phyloP scores from a whole-genome alignment of 2,329 filamentous ascomycete genomes.

The Macroventuria anomochaeta region DNA sequence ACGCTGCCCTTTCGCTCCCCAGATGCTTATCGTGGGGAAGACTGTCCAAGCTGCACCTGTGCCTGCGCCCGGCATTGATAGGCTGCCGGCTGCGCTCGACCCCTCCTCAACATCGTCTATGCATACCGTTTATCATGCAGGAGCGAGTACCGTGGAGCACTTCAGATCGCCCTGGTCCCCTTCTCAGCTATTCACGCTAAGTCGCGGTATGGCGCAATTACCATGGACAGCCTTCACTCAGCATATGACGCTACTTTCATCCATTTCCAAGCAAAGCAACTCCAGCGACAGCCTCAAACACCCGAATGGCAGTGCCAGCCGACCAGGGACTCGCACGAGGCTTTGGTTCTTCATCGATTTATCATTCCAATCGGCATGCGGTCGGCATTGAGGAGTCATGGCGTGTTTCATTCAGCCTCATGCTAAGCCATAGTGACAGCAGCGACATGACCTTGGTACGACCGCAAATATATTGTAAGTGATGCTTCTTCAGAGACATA shows the following conservation, averaged over 20 bases:
- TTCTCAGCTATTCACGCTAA: slow-evolving; percentile 2
- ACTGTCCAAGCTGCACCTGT: slow-evolving; percentile 5
- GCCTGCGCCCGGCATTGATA: slow-evolving; percentile 9
- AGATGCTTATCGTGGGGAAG: slow-evolving; percentile 20
- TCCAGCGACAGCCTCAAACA: slow-evolving; percentile 4
- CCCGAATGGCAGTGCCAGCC: slow-evolving; percentile 5
- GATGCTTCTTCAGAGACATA: slow-evolving; percentile 8
- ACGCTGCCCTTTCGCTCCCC: slow-evolving; percentile 10
- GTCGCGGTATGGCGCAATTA: slow-evolving; percentile 1
- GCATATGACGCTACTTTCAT: slow-evolving; percentile 7
- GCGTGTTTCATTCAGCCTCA: slow-evolving; percentile 20
- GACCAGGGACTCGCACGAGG: slow-evolving; percentile 3
- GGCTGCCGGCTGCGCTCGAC: background rate
- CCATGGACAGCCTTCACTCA: background rate
- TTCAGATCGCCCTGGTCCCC: slow-evolving; percentile 1
- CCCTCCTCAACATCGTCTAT: slow-evolving; percentile 16
- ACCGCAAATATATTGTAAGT: background rate
- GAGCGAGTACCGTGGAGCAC: background rate
- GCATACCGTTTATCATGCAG: slow-evolving; percentile 4
- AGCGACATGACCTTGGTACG: slow-evolving; percentile 12
- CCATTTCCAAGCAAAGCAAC: slow-evolving; percentile 5
- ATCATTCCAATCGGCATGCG: slow-evolving; percentile 11
- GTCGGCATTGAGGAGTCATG: slow-evolving; percentile 13
- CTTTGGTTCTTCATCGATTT: background rate
- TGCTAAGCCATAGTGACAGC: slow-evolving; percentile 18